phyloP scores from a whole-genome alignment of 2,329 filamentous ascomycete genomes.

The Hymenoscyphus albidus region DNA sequence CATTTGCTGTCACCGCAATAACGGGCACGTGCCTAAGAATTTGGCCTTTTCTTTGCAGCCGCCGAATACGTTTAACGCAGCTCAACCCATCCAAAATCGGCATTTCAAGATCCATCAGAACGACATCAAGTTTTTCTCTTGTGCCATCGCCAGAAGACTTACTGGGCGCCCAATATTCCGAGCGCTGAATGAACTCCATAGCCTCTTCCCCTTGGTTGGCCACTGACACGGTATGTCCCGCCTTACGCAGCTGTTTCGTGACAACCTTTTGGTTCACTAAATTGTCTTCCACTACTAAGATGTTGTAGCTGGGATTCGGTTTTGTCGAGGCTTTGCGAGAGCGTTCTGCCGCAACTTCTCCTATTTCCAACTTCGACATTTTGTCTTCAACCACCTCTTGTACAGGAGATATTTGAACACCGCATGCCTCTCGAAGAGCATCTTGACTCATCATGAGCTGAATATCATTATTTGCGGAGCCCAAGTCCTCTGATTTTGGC shows the following conservation, averaged over 20 bases:
- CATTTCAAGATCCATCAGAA: constrained; percentile 76
- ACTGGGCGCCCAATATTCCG: constrained; percentile 48
- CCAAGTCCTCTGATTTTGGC: constrained; percentile 34
- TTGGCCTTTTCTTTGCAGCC: constrained; percentile 55
- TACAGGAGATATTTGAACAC: constrained; percentile 11
- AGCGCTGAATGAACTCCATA: constrained; percentile 51
- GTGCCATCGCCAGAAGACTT: constrained; percentile 16
- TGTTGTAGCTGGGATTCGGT: constrained; percentile 7
- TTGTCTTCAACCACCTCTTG: constrained; percentile 9
- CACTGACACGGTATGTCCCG: constrained; percentile 55
- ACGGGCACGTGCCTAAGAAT: constrained; percentile 65
- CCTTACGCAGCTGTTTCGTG: constrained; percentile 46
- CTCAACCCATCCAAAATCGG: constrained; percentile 77
- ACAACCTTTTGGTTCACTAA: constrained; percentile 57
- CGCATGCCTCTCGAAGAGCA: constrained; percentile 18
- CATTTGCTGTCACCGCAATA: constrained; percentile 74
- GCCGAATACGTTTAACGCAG: constrained; percentile 64
- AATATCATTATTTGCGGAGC: constrained; percentile 15
- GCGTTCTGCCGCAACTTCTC: background rate
- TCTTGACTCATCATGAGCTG: constrained; percentile 18
- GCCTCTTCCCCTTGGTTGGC: constrained; percentile 63
- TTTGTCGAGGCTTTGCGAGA: background rate
- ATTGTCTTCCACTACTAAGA: constrained; percentile 58
- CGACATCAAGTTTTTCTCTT: background rate
- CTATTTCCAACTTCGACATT: constrained; percentile 7